Conservation (phyloP, 352 stramenopile genomes). For the Globisporangium nagaii region DNA sequence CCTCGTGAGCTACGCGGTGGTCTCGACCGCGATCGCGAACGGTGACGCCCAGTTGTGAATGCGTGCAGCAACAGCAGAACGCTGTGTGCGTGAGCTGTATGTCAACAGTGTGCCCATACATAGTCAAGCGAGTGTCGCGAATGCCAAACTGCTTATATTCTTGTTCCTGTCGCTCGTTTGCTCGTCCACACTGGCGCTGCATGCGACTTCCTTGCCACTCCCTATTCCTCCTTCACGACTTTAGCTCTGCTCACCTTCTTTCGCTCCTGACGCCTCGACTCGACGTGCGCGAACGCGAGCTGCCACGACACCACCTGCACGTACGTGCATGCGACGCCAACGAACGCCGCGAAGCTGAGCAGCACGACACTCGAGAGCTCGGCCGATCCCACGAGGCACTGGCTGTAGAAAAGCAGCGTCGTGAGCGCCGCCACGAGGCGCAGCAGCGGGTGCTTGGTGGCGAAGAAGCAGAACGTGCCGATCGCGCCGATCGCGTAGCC, state of each 20-base stretch:
- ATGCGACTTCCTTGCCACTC: too few species aligned
- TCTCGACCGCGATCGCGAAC: slow-evolving; percentile 30
- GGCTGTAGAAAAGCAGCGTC: slow-evolving; percentile 20
- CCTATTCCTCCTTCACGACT: slow-evolving; percentile 9
- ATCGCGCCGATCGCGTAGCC: slow-evolving; percentile 49
- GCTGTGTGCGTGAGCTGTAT: too few species aligned
- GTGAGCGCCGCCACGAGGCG: slow-evolving; percentile 16
- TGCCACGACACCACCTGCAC: slow-evolving; percentile 48
- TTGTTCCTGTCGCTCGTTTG: too few species aligned
- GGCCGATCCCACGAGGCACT: slow-evolving; percentile 19
- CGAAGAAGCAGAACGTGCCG: slow-evolving; percentile 29
- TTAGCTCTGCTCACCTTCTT: slow-evolving; percentile 25
- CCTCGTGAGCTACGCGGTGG: slow-evolving; percentile 31
- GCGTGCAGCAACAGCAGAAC: too few species aligned
- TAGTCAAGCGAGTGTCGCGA: too few species aligned
- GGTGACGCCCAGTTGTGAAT: not conserved
- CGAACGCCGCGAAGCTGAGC: slow-evolving; percentile 31
- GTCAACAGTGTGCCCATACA: too few species aligned
- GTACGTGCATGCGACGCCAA: slow-evolving; percentile 50
- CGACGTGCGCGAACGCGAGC: slow-evolving; percentile 43
- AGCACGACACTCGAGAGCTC: slow-evolving; percentile 20
- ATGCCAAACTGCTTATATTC: too few species aligned
- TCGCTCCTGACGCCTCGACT: slow-evolving; percentile 10
- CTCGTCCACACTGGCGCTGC: too few species aligned
- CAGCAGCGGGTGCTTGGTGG: slow-evolving; percentile 9